Evolutionary conservation across 257 asterid species (phyloP).

Genomic region (Solanum okadae): DNA sequence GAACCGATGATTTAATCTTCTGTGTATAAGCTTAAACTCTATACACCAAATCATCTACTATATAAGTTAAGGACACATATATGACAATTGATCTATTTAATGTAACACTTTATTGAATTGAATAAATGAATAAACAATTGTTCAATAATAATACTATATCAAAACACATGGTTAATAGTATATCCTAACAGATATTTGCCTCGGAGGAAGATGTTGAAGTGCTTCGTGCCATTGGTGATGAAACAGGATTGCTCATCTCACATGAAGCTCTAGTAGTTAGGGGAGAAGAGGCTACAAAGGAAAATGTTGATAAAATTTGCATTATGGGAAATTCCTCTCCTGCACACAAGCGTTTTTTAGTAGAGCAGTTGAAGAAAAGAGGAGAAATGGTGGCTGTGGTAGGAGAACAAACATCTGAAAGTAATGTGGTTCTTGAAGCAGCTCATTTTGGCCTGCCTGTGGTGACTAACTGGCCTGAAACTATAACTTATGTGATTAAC

Average conservation of each 20-base stretch:
- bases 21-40: no score
- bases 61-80: no score
- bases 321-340: conserved; percentile 17
- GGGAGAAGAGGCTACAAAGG: conserved; percentile 5
- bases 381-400: conserved; percentile 22
- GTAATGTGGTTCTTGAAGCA: conserved; percentile 18
- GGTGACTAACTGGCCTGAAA: conserved; percentile 21
- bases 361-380: conserved; percentile 4
- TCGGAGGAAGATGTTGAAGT: conserved; percentile 11
- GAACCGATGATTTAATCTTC: no score
- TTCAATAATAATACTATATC: no score
- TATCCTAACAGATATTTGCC: no score
- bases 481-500: neutral
- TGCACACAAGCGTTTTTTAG: conserved; percentile 7
- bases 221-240: conserved; percentile 5
- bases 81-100: no score
- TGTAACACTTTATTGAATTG: no score
- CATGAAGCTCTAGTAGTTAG: conserved; percentile 1
- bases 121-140: no score
- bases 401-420: conserved; percentile 16
- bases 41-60: no score
- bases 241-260: conserved; percentile 1
- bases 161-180: no score
- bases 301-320: conserved; percentile 5
- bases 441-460: conserved; percentile 22